phyloP scores from a whole-genome alignment of 2,329 filamentous ascomycete genomes.

The Neonectria ditissima region DNA sequence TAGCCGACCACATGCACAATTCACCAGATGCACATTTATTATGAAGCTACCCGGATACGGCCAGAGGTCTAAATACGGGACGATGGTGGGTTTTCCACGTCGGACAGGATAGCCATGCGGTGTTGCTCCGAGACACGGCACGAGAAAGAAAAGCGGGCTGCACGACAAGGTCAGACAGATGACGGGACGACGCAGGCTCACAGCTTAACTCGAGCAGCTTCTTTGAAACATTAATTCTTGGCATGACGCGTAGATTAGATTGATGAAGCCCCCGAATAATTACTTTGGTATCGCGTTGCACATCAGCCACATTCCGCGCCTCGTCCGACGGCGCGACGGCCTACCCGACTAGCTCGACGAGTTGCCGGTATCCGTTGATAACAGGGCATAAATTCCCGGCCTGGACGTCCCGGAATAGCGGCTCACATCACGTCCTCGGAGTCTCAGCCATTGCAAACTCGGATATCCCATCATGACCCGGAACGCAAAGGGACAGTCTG shows the following conservation, averaged over 20 bases:
- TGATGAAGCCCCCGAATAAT: neutral
- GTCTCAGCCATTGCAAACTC: neutral
- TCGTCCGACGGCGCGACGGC: neutral
- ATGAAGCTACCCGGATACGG: neutral
- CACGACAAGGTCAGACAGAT: neutral
- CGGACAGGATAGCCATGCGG: neutral
- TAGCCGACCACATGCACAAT: neutral
- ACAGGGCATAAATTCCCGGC: constrained; percentile 1
- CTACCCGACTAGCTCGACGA: neutral
- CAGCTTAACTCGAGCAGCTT: neutral
- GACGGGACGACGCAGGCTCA: neutral
- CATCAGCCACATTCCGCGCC: neutral
- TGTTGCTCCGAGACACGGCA: neutral
- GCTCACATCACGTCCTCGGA: neutral
- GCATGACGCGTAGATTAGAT: neutral
- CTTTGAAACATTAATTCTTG: neutral
- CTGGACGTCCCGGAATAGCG: neutral
- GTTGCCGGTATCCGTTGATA: neutral
- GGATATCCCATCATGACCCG: neutral
- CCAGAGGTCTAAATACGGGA: neutral
- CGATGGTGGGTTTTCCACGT: neutral
- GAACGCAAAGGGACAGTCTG: neutral
- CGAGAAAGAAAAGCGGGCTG: neutral
- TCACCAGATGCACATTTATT: too few relatives aligned
- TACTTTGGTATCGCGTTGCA: neutral